Evolutionary conservation across 306 rosid genomes (phyloP), one percentile per base, ranked within the genome.

Genomic region (Ziziphus jujuba): DNA sequence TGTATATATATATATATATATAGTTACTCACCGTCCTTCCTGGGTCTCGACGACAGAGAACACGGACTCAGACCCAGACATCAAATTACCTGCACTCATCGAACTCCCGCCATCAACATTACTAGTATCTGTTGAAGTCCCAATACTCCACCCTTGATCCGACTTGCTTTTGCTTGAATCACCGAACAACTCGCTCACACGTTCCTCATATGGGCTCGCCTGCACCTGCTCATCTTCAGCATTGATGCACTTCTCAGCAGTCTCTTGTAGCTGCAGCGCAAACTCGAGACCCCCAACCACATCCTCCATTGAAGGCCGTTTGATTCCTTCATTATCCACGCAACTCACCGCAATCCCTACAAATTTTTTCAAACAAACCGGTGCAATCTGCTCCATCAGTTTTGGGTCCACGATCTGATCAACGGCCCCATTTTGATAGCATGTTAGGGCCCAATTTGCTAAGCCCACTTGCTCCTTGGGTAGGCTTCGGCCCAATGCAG

Each of bases 281-380:
- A 50, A 23, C 54, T 60, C 75, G 11, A 71, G 75, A 5, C 33
- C 54, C 34, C 38, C 33, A 2, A 61, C 53, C 17, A 71, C 61
- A 6, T 51, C 68, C 6, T 25, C 11, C 68, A 71, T 71, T 5
- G 75, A 71, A 14, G 68, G 68, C 22, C 75, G 58, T 12, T 36
- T 16, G 14, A 9, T 28, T 15, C 72, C 63, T 17, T 56, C 36
- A 12, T 56, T 63, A 2, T 7, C 7, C 24, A 67, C 21, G 40
- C 63, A 67, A 10, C 44, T 45, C 31, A 67, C 0, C 2, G 56
- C 72, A 2, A 56, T 40, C 56, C 43, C 54, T 5, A 28, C 63
- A 1, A 55, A 40, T 40, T 23, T 43, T 11, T 24, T 38, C 13
- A 71, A 19, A 47, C 69, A 23, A 20, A 15, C 62, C 5, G 45